phyloP scores from a whole-genome alignment of 805 yeast species.

The Wickerhamomyces xylosicus region DNA sequence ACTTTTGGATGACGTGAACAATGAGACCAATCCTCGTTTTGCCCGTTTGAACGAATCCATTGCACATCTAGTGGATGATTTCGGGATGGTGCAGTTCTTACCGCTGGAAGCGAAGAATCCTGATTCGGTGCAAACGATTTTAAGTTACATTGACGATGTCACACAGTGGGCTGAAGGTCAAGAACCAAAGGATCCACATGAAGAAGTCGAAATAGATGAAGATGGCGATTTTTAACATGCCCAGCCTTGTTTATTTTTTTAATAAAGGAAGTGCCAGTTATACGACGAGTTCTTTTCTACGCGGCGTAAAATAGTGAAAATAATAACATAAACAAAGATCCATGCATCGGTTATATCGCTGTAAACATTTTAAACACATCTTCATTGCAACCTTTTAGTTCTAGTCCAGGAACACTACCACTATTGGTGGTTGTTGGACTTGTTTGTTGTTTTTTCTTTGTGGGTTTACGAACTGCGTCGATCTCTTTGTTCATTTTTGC shows the following conservation, averaged over 20 bases:
- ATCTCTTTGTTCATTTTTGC: constrained; percentile 4
- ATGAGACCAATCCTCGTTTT: constrained; percentile 50
- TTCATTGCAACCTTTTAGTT: too few species aligned
- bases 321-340: too few species aligned
- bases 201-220: constrained; percentile 57
- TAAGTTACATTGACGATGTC: constrained; percentile 89
- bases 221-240: constrained; percentile 23
- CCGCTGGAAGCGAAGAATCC: constrained; percentile 78
- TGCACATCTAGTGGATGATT: constrained; percentile 89
- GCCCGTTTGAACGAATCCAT: constrained; percentile 67
- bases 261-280: too few species aligned
- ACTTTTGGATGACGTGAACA: constrained; percentile 39
- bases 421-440: too few species aligned
- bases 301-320: too few species aligned
- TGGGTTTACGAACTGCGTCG: background rate
- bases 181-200: constrained; percentile 94
- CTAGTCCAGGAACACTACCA: too few species aligned
- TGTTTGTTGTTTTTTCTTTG: too few species aligned
- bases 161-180: constrained; percentile 97
- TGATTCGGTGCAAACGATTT: constrained; percentile 68
- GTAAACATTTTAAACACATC: too few species aligned
- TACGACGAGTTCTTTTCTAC: too few species aligned
- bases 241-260: too few species aligned
- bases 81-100: constrained; percentile 96
- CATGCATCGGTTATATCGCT: too few species aligned